Conservation (phyloP, 2,329 filamentous ascomycete species). For the Calonectria pteridis region DNA sequence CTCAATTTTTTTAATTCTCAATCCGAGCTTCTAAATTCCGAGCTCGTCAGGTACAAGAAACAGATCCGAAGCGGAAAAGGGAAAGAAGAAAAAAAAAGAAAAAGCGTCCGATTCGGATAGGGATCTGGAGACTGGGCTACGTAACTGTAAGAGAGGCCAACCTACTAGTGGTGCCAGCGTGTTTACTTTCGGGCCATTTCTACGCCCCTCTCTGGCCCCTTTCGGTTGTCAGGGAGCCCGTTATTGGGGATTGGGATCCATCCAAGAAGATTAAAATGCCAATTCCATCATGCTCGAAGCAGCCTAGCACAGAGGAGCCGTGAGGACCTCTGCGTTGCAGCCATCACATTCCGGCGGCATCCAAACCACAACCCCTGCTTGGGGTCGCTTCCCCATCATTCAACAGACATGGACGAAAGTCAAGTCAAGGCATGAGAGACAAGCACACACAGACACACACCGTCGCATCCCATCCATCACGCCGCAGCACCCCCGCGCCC, state of each 20-base stretch:
- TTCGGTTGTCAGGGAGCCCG: slow-evolving; percentile 18
- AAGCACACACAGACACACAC: not conserved
- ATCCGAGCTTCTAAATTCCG: not conserved
- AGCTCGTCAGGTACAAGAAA: not conserved
- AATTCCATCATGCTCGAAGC: slow-evolving; percentile 6
- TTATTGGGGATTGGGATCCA: slow-evolving; percentile 10
- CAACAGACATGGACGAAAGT: slow-evolving; percentile 14
- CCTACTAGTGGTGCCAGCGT: not conserved
- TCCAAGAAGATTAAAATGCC: not conserved
- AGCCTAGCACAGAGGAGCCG: not conserved
- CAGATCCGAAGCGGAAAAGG: not conserved
- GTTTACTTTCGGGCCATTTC: not conserved
- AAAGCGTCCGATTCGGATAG: not conserved
- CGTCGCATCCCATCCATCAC: not conserved
- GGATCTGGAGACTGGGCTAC: not conserved
- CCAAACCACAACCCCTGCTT: slow-evolving; percentile 12
- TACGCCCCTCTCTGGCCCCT: slow-evolving; percentile 5
- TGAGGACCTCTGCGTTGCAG: not conserved
- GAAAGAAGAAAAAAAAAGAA: not conserved
- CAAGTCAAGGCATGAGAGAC: not conserved
- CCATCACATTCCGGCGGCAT: slow-evolving; percentile 19
- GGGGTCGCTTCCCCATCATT: slow-evolving; percentile 24
- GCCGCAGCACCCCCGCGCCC: not conserved
- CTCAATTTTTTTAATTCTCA: not conserved
- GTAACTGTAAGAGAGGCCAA: not conserved